Conservation (phyloP, 1,284 basidiomycete species). For the Rhodotorula sp. region DNA sequence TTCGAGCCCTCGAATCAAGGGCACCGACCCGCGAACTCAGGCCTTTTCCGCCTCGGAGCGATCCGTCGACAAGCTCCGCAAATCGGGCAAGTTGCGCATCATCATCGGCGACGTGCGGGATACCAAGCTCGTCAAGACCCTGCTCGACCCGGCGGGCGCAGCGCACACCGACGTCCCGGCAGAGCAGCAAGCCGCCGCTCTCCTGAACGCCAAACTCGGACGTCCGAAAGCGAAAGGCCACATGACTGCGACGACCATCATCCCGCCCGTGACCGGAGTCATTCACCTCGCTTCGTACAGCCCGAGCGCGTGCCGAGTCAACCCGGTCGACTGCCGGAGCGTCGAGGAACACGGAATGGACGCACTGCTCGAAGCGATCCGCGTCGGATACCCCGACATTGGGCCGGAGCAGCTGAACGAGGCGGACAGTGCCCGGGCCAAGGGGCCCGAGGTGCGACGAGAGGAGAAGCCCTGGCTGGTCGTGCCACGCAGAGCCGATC, state of each 20-base stretch:
- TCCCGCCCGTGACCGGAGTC: conserved; percentile 43
- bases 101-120: conserved; percentile 41
- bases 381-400: conserved; percentile 15
- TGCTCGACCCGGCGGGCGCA: conserved; percentile 22
- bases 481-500: conserved; percentile 34
- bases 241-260: conserved; percentile 23
- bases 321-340: conserved; percentile 39
- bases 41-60: conserved; percentile 41
- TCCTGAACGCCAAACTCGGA: conserved; percentile 27
- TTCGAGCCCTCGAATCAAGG: conserved; percentile 30
- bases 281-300: conserved; percentile 43
- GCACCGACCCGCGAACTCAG: conserved; percentile 43
- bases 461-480: conserved; percentile 41
- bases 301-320: conserved; percentile 32
- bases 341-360: conserved; percentile 39
- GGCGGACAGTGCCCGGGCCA: background rate
- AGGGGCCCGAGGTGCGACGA: background rate
- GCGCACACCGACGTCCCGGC: conserved; percentile 22
- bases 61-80: conserved; percentile 38
- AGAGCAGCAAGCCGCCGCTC: conserved; percentile 15
- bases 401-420: background rate
- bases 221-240: conserved; percentile 33
- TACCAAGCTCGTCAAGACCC: conserved; percentile 19
- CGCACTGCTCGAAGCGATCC: conserved; percentile 27
- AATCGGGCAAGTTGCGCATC: conserved; percentile 39